These are phyloP conservation scores for Sugiyamaella valdiviana DNA, from an alignment of 805 yeast species.

Conservation along the genomic window DNA sequence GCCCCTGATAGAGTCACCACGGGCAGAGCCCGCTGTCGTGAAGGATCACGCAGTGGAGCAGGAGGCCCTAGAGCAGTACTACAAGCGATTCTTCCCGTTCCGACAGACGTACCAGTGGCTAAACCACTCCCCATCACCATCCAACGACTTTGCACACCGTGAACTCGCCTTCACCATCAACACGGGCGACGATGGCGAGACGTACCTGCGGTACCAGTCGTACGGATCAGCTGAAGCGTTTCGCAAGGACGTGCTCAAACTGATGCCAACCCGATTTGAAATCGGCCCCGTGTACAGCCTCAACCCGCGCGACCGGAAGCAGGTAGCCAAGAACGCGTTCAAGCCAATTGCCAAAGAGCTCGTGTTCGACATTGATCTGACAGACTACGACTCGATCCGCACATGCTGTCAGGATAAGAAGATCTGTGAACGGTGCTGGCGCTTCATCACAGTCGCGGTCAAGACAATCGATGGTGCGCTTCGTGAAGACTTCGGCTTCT, in stretches of 20 bases:
- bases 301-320: constrained; percentile 80
- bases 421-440: constrained; percentile 90
- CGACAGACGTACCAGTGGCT: constrained; percentile 80
- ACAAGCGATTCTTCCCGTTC: constrained; percentile 57
- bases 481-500: constrained; percentile 82
- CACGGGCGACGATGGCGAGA: constrained; percentile 52
- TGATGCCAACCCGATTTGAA: constrained; percentile 87
- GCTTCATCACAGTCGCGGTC: constrained; percentile 78
- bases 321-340: constrained; percentile 68
- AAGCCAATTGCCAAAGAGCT: constrained; percentile 80
- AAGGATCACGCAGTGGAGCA: constrained; percentile 11
- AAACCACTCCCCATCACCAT: constrained; percentile 73
- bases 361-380: constrained; percentile 94
- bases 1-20: not conserved
- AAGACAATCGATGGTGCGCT: constrained; percentile 65
- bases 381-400: constrained; percentile 90
- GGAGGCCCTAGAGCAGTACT: constrained; percentile 22
- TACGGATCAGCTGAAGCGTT: constrained; percentile 63
- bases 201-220: constrained; percentile 80
- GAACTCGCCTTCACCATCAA: constrained; percentile 90
- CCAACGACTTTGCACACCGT: constrained; percentile 73
- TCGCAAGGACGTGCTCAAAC: constrained; percentile 62
- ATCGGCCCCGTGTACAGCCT: constrained; percentile 87
- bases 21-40: not conserved
- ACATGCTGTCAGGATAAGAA: constrained; percentile 86